Conservation (phyloP, 352 stramenopile genomes). For the Phytophthora nicotianae region DNA sequence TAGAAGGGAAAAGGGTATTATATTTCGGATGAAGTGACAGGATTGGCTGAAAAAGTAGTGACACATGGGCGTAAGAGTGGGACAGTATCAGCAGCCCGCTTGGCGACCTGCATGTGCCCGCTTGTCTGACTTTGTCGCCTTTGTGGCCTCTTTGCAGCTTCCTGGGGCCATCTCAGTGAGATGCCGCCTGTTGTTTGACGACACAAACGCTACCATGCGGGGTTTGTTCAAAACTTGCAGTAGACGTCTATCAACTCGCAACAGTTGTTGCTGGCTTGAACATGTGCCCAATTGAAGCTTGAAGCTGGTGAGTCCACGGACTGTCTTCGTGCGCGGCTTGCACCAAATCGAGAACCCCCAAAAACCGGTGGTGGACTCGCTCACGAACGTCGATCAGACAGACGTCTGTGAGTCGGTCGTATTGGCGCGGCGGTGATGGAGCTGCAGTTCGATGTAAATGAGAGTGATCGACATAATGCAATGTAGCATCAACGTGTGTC, state of each 20-base stretch:
- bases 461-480: background rate
- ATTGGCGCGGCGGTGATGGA: background rate
- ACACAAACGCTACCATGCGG: no score
- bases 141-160: constrained; percentile 10
- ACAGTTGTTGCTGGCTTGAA: background rate
- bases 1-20: background rate
- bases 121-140: constrained; percentile 23
- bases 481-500: no score
- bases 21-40: background rate
- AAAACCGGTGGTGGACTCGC: constrained; percentile 19
- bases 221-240: no score
- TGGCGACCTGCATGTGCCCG: constrained; percentile 15
- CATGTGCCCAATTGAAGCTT: constrained; percentile 4
- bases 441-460: constrained; percentile 1
- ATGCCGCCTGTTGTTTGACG: background rate
- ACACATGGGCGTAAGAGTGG: constrained; percentile 19
- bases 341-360: constrained; percentile 30
- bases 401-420: no score
- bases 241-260: no score
- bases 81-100: constrained; percentile 6
- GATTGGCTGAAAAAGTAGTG: constrained; percentile 22
- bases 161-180: no score
- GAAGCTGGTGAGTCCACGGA: constrained; percentile 17
- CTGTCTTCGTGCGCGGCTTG: constrained; percentile 25
- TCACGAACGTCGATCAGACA: background rate